phyloP scores from a whole-genome alignment of 129 eudicot species.

The Tanacetum coccineum region DNA sequence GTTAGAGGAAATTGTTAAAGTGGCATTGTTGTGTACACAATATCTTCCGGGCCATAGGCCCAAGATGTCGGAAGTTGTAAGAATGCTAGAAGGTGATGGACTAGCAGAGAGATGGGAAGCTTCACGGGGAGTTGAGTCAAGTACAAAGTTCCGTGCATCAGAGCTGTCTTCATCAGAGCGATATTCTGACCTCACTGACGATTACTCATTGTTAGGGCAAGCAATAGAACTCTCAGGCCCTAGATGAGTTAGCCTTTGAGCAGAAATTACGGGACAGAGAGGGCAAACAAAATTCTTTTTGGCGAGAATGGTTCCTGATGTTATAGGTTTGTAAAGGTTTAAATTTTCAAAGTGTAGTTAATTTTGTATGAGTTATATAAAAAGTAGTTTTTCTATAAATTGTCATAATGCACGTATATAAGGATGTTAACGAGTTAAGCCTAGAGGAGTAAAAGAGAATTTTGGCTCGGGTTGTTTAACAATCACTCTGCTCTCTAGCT shows the following conservation, averaged over 20 bases:
- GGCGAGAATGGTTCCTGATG: neutral
- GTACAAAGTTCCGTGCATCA: conserved; percentile 39
- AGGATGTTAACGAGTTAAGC: neutral
- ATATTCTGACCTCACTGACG: conserved; percentile 75
- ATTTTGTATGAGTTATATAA: conserved; percentile 25
- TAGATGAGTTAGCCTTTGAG: conserved; percentile 29
- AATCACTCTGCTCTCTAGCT: too few relatives aligned
- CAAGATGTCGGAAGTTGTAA: conserved; percentile 84
- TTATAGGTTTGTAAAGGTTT: conserved; percentile 17
- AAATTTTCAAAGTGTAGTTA: conserved; percentile 8
- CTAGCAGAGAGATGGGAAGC: conserved; percentile 93
- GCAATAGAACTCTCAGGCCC: conserved; percentile 90
- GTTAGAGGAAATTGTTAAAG: conserved; percentile 77
- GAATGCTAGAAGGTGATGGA: conserved; percentile 92
- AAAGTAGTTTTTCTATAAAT: neutral
- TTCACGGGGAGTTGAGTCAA: conserved; percentile 55
- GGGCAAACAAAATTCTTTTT: conserved; percentile 1
- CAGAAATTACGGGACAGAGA: neutral
- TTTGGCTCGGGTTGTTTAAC: too few relatives aligned
- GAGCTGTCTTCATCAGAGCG: conserved; percentile 70
- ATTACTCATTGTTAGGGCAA: conserved; percentile 66
- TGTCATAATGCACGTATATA: neutral
- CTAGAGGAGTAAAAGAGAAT: neutral
- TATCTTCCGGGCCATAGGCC: conserved; percentile 77
- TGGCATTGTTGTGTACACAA: conserved; percentile 83